A percentile compares a stretch with the other conserved stretches of the same genome.
Conservation (phyloP, 306 rosid species). For the Abrus pulchellus region DNA sequence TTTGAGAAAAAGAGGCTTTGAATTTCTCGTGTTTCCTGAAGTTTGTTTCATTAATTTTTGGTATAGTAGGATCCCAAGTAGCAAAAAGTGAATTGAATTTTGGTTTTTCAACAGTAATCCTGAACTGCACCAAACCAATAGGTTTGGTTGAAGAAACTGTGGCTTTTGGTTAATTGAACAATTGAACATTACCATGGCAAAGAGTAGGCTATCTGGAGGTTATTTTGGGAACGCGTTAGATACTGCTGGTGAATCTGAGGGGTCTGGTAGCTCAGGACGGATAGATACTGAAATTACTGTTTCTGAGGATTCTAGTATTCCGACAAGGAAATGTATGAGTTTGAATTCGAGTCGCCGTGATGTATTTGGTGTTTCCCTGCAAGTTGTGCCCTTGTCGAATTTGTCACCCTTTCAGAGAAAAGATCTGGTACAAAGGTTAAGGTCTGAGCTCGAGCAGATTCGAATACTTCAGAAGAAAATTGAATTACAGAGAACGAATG, state of each 20-base stretch:
- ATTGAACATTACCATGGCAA: conserved; percentile 53
- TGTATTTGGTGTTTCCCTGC: conserved; percentile 55
- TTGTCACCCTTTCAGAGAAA: conserved; percentile 60
- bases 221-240: conserved; percentile 61
- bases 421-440: conserved; percentile 62
- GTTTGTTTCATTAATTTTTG: conserved; percentile 1
- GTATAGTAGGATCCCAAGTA: conserved; percentile 21
- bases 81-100: conserved; percentile 18
- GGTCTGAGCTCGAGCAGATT: conserved; percentile 74
- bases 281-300: conserved; percentile 72
- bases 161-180: conserved; percentile 16
- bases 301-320: conserved; percentile 74
- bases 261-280: conserved; percentile 81
- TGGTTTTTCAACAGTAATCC: conserved; percentile 27
- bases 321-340: conserved; percentile 69
- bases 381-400: conserved; percentile 68
- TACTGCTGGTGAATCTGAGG: conserved; percentile 77
- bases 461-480: conserved; percentile 68
- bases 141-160: conserved; percentile 5
- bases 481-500: conserved; percentile 63
- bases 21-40: not conserved
- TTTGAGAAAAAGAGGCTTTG: not conserved
- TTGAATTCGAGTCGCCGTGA: conserved; percentile 58
- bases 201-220: conserved; percentile 65
- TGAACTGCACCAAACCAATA: conserved; percentile 4